These are phyloP conservation scores for Corynascus novoguineensis DNA, from an alignment of 495 filamentous ascomycete genomes.

Conservation along the genomic window DNA sequence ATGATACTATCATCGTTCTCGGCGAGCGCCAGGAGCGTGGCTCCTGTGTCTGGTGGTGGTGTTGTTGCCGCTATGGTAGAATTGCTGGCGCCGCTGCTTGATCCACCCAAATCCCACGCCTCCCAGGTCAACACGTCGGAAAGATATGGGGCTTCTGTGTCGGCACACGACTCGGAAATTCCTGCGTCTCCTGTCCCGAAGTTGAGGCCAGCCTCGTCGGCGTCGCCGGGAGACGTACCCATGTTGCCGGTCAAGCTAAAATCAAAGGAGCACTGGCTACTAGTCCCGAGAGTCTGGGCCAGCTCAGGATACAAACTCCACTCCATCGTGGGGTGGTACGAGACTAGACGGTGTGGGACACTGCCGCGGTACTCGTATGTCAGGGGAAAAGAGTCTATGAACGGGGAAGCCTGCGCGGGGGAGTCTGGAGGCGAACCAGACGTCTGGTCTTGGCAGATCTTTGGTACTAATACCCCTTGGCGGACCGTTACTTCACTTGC, in stretches of 20 bases:
- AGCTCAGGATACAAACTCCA: neutral
- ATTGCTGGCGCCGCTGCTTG: neutral
- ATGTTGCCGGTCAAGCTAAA: neutral
- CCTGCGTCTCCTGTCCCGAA: neutral
- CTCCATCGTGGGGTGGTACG: neutral
- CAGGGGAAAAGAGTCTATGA: neutral
- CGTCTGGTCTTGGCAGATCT: too few species aligned
- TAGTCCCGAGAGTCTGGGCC: neutral
- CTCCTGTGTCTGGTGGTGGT: neutral
- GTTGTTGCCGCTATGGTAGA: neutral
- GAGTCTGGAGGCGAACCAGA: too few species aligned
- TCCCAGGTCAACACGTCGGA: neutral
- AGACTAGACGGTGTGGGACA: neutral
- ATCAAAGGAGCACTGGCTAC: neutral
- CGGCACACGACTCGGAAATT: neutral
- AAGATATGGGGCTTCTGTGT: neutral
- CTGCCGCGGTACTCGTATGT: too few species aligned
- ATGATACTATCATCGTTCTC: neutral
- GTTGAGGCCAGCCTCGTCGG: neutral
- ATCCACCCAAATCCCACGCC: neutral
- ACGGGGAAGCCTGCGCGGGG: neutral
- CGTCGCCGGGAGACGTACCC: neutral
- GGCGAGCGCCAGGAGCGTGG: neutral
- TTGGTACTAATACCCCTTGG: neutral
- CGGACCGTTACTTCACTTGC: too few species aligned